Base-by-base conservation (phyloP, 2,329 filamentous ascomycete genomes). In the Scedosporium dehoogii region DNA sequence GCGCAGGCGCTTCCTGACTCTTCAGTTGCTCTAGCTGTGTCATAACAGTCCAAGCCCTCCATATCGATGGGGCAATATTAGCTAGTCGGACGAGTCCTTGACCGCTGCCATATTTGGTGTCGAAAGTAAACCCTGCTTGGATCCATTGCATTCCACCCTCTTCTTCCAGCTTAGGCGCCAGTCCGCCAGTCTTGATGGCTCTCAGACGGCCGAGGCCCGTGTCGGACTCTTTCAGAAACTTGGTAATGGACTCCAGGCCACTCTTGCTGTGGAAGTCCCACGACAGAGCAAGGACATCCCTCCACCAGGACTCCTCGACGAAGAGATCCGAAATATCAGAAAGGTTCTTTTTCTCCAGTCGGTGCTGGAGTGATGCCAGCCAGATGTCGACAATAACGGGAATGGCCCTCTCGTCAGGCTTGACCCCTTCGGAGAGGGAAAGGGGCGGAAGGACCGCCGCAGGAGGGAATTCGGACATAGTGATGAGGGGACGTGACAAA, bases 221-320 rank as follows among this genome's bases (percentile, higher is more conserved):
- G 3, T 53, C 44, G 14, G 66, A 64, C 4, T 51, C 42, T 4
- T 42, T 12, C 1, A 69, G 42, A 29, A 65, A 67, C 12, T 56
- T 42, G 41, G 41, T 18, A 21, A 70, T 68, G 0, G 46, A 29
- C 3, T 63, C 62, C 4, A 60, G 63, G 7, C 68, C 67, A 1
- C 66, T 67, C 16, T 69, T 68, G 3, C 69, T 69, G 18, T 67
- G 65, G 58, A 69, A 69, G 63, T 73, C 71, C 70, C 71, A 72
- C 6, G 63, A 65, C 3, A 72, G 63, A 2, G 56, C 65, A 7
- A 71, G 59, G 25, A 70, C 66, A 53, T 72, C 71, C 9, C 70
- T 65, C 63, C 69, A 70, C 69, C 69, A 72, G 18, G 66, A 67
- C 55, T 70, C 66, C 2, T 66, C 58, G 4, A 66, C 63, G 58